Percentiles rank a stretch among this genome's conserved stretches.
Conservation (phyloP, 331 rosid species). For the Dryas integrifolia region DNA sequence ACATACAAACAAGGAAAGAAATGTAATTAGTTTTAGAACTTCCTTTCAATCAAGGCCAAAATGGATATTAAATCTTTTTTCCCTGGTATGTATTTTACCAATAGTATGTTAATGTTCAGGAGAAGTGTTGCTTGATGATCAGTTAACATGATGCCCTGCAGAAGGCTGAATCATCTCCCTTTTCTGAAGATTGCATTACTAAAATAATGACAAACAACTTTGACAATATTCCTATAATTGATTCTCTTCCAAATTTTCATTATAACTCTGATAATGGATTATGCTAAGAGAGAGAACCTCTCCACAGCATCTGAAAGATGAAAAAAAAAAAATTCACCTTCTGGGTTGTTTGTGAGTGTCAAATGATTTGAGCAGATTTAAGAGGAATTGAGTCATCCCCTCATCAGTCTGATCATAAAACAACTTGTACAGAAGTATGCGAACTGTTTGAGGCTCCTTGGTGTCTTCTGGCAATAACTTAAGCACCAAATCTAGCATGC, state of each 20-base stretch:
- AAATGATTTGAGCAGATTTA: conserved; percentile 69
- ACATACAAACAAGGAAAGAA: background rate
- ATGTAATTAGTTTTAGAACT: background rate
- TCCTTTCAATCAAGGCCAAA: conserved; percentile 3
- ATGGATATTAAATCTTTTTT: background rate
- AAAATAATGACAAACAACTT: background rate
- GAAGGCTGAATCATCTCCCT: conserved; percentile 5
- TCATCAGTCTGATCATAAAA: conserved; percentile 96
- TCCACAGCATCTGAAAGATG: background rate
- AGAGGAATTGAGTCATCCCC: conserved; percentile 85
- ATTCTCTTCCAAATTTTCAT: background rate
- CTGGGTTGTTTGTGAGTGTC: conserved; percentile 78
- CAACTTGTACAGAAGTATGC: conserved; percentile 86
- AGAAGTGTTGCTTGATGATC: background rate
- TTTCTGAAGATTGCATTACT: background rate
- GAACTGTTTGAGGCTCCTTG: conserved; percentile 84
- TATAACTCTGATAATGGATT: background rate
- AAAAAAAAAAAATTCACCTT: conserved; percentile 46
- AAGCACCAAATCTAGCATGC: conserved; percentile 83
- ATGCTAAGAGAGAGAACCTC: background rate
- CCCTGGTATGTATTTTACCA: background rate
- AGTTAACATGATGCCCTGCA: background rate
- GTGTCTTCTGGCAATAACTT: conserved; percentile 69
- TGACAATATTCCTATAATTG: background rate
- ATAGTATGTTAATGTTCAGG: background rate